Evolutionary conservation across 2,329 filamentous ascomycete genomes (phyloP).

Genomic region (Pezicula neosporulosa): DNA sequence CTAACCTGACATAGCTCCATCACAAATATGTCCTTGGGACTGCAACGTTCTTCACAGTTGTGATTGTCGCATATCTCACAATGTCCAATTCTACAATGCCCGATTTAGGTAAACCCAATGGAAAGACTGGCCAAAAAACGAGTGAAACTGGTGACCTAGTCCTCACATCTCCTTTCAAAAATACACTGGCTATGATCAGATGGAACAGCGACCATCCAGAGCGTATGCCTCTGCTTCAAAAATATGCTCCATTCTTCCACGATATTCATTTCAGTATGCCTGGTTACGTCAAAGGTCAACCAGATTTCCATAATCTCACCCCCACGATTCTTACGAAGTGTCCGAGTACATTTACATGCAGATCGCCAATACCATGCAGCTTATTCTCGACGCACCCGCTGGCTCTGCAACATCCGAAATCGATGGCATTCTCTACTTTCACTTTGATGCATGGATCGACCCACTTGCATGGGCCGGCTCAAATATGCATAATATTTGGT

Average conservation of each 20-base stretch:
- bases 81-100: not conserved
- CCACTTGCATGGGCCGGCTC: slow-evolving; percentile 24
- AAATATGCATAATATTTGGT: slow-evolving; percentile 26
- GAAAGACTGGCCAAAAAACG: not conserved
- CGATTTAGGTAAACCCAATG: not conserved
- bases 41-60: slow-evolving; percentile 4
- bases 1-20: slow-evolving; percentile 1
- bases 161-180: slow-evolving; percentile 25
- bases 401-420: slow-evolving; percentile 19
- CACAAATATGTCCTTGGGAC: slow-evolving; percentile 1
- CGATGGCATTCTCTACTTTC: slow-evolving; percentile 28
- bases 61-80: not conserved
- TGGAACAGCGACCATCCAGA: slow-evolving; percentile 25
- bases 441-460: slow-evolving; percentile 32
- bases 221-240: slow-evolving; percentile 22
- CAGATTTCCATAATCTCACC: slow-evolving; percentile 21
- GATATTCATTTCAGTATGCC: slow-evolving; percentile 27
- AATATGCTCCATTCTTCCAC: slow-evolving; percentile 30
- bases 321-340: slow-evolving; percentile 23
- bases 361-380: slow-evolving; percentile 27
- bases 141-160: not conserved
- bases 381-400: slow-evolving; percentile 21
- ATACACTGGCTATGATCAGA: slow-evolving; percentile 26
- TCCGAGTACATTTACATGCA: slow-evolving; percentile 18
- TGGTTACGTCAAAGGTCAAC: not conserved